A percentile compares a stretch with the other conserved stretches of the same genome.
Conservation (phyloP, 768 basidiomycete species). For the Lyophyllum atratum region DNA sequence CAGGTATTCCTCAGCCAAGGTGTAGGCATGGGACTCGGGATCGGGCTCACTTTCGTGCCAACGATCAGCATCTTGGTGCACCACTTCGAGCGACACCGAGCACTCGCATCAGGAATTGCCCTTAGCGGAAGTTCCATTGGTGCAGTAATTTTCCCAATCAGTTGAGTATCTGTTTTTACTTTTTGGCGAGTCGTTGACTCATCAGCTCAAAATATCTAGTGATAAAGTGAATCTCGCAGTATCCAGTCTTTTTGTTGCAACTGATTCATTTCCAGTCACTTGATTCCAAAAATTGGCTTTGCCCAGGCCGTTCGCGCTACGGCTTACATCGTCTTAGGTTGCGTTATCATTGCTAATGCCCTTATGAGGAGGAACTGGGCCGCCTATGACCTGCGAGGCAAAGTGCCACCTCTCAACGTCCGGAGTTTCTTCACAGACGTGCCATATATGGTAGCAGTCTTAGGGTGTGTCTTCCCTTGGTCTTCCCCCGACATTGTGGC, state of each 20-base stretch:
- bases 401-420: slow-evolving; percentile 21
- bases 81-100: slow-evolving; percentile 41
- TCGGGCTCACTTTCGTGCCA: slow-evolving; percentile 41
- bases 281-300: slow-evolving; percentile 24
- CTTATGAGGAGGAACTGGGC: slow-evolving; percentile 24
- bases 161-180: slow-evolving; percentile 11
- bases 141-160: slow-evolving; percentile 35
- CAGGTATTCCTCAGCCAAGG: slow-evolving; percentile 25
- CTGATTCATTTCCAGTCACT: slow-evolving; percentile 18
- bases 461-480: slow-evolving; percentile 25
- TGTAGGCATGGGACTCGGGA: slow-evolving; percentile 36
- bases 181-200: neutral
- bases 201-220: slow-evolving; percentile 15
- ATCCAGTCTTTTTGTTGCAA: neutral
- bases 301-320: slow-evolving; percentile 15
- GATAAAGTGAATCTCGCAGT: slow-evolving; percentile 19
- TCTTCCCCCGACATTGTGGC: neutral
- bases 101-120: slow-evolving; percentile 46
- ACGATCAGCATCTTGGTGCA: slow-evolving; percentile 42
- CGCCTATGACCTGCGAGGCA: slow-evolving; percentile 2
- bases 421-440: slow-evolving; percentile 33
- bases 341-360: slow-evolving; percentile 25
- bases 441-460: slow-evolving; percentile 27
- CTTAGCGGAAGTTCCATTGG: slow-evolving; percentile 36
- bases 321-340: slow-evolving; percentile 24